Percentiles rank a stretch among this genome's conserved stretches.
Evolutionary conservation across 2,329 filamentous ascomycete genomes (phyloP).

Genomic region (Hypoxylon sp.): DNA sequence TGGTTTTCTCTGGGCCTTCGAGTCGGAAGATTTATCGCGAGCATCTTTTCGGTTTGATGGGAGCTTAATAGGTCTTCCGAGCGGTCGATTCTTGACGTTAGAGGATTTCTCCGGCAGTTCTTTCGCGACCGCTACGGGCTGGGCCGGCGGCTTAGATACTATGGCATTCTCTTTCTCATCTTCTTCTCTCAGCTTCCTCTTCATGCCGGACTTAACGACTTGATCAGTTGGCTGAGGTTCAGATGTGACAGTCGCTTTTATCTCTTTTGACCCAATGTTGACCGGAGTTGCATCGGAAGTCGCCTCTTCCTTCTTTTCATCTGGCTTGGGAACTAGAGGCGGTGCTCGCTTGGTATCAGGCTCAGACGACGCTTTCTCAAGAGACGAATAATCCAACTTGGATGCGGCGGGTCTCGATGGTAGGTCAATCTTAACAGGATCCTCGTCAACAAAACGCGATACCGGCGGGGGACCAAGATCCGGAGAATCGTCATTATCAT

Average conservation of each 20-base stretch:
- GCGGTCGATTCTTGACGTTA: slow-evolving; percentile 52
- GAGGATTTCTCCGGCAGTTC: slow-evolving; percentile 50
- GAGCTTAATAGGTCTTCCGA: slow-evolving; percentile 60
- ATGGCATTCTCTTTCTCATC: slow-evolving; percentile 64
- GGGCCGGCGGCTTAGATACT: slow-evolving; percentile 52
- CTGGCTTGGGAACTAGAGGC: slow-evolving; percentile 4
- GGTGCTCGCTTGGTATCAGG: slow-evolving; percentile 14
- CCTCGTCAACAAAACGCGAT: slow-evolving; percentile 70
- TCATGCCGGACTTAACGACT: slow-evolving; percentile 63
- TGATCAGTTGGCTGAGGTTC: slow-evolving; percentile 42
- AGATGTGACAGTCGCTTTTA: slow-evolving; percentile 2
- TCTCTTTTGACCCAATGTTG: slow-evolving; percentile 15
- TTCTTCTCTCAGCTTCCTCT: slow-evolving; percentile 69
- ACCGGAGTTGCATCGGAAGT: slow-evolving; percentile 8
- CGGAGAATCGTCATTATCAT: slow-evolving; percentile 70
- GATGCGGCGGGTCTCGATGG: slow-evolving; percentile 51
- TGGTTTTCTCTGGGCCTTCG: slow-evolving; percentile 60
- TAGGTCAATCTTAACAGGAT: slow-evolving; percentile 67
- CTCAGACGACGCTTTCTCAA: slow-evolving; percentile 30
- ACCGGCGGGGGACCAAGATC: slow-evolving; percentile 75
- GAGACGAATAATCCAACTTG: slow-evolving; percentile 26
- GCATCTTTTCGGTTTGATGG: slow-evolving; percentile 59
- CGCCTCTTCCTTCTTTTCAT: slow-evolving; percentile 29
- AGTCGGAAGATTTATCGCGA: slow-evolving; percentile 49
- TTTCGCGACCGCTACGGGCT: slow-evolving; percentile 47